Evolutionary conservation across 1,284 basidiomycete species (phyloP).

Genomic region (Pascua sp.): DNA sequence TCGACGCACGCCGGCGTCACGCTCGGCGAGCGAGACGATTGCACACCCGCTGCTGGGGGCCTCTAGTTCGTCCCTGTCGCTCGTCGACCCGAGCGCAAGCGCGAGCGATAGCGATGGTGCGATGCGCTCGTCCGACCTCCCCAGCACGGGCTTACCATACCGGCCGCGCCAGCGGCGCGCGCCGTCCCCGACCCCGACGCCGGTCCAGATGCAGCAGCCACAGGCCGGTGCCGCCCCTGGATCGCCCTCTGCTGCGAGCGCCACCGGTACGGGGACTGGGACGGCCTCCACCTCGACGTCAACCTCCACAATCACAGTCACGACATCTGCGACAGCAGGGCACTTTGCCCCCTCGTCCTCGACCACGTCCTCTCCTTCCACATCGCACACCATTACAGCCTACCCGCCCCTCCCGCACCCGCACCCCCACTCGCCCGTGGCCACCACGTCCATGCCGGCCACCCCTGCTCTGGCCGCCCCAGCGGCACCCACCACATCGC

Average conservation of each 20-base stretch:
- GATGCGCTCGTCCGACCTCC: not conserved
- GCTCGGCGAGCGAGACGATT: slow-evolving; percentile 24
- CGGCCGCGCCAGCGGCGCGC: slow-evolving; percentile 12
- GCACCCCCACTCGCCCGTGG: not conserved
- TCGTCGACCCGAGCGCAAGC: not conserved
- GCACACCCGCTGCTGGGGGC: slow-evolving; percentile 43
- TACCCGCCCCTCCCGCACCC: not conserved
- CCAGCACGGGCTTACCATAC: slow-evolving; percentile 10
- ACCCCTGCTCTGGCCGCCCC: slow-evolving; percentile 12
- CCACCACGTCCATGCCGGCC: not conserved
- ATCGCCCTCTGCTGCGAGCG: not conserved
- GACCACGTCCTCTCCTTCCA: too few relatives aligned
- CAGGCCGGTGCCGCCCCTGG: not conserved
- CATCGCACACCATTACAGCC: not conserved
- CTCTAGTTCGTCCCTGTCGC: slow-evolving; percentile 6
- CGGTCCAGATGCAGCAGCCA: not conserved
- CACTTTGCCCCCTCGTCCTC: too few relatives aligned
- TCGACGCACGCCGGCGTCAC: slow-evolving; percentile 10
- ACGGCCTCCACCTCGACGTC: too few relatives aligned
- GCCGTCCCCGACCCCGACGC: not conserved
- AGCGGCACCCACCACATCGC: slow-evolving; percentile 14
- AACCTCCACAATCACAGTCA: too few relatives aligned
- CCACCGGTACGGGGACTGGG: not conserved
- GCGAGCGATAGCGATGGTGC: not conserved
- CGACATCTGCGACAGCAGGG: too few relatives aligned